Conservation (phyloP, 176 grass and related monocot species). For the Paspalum notatum region DNA sequence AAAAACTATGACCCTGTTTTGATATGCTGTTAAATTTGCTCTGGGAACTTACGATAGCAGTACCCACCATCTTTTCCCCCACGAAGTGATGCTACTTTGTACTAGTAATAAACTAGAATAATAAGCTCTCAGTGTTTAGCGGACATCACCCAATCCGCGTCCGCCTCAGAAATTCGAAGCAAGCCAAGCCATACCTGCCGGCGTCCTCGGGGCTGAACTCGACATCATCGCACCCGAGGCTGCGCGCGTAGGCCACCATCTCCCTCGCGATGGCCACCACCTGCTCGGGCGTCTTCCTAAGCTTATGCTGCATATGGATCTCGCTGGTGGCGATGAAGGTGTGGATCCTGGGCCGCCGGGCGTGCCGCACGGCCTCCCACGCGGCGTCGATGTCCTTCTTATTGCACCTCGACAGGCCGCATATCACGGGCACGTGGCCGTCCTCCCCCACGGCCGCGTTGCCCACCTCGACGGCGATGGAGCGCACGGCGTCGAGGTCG, state of each 20-base stretch:
- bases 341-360: slow-evolving; percentile 67
- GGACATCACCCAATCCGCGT: too few relatives aligned
- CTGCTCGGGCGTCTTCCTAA: slow-evolving; percentile 66
- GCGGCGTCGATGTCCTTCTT: slow-evolving; percentile 76
- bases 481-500: slow-evolving; percentile 59
- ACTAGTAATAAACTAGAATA: too few relatives aligned
- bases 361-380: slow-evolving; percentile 89
- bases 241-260: slow-evolving; percentile 85
- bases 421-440: slow-evolving; percentile 78
- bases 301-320: slow-evolving; percentile 88
- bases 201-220: slow-evolving; percentile 97
- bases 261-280: slow-evolving; percentile 64
- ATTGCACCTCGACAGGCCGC: slow-evolving; percentile 74
- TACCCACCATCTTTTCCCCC: neutral
- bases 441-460: slow-evolving; percentile 51
- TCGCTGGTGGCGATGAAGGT: slow-evolving; percentile 98
- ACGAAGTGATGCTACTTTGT: neutral
- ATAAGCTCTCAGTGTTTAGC: too few relatives aligned
- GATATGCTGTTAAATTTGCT: neutral
- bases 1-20: neutral
- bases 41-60: neutral
- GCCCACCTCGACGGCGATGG: slow-evolving; percentile 87
- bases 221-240: slow-evolving; percentile 80
- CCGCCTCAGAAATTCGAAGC: too few relatives aligned
- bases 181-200: slow-evolving; percentile 61